Conservation (phyloP, 805 yeast genomes). For the Candida parachauliodes region DNA sequence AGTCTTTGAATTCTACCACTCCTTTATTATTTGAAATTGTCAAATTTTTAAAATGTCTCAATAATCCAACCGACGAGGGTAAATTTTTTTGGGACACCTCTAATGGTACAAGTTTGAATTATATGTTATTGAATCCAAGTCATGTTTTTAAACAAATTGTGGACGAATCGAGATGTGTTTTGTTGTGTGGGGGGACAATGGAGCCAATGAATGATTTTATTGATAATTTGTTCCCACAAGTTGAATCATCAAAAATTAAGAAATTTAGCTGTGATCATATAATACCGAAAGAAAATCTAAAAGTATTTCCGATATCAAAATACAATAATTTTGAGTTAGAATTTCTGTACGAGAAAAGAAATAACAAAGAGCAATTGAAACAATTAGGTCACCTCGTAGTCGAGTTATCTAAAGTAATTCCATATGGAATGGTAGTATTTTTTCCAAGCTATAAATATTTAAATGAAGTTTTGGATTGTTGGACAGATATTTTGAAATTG, state of each 20-base stretch:
- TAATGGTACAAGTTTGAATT: slow-evolving; percentile 45
- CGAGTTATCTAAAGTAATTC: slow-evolving; percentile 44
- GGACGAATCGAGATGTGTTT: slow-evolving; percentile 61
- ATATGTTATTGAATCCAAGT: slow-evolving; percentile 78
- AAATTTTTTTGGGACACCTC: slow-evolving; percentile 60
- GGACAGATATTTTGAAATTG: slow-evolving; percentile 41
- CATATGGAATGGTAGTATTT: slow-evolving; percentile 76
- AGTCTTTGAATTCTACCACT: slow-evolving; percentile 25
- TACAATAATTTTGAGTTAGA: slow-evolving; percentile 37
- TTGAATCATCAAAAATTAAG: slow-evolving; percentile 34
- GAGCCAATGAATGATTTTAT: slow-evolving; percentile 77
- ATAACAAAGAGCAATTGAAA: slow-evolving; percentile 40
- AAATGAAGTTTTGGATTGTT: slow-evolving; percentile 42
- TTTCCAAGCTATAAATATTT: slow-evolving; percentile 82
- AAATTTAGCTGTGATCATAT: slow-evolving; percentile 79
- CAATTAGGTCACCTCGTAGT: slow-evolving; percentile 50
- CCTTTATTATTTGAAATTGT: slow-evolving; percentile 66
- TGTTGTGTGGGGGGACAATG: slow-evolving; percentile 95
- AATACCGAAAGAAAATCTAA: slow-evolving; percentile 65
- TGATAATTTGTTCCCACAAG: slow-evolving; percentile 61
- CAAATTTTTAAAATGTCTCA: slow-evolving; percentile 58
- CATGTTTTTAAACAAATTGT: slow-evolving; percentile 63
- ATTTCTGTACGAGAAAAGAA: slow-evolving; percentile 68
- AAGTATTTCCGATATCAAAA: slow-evolving; percentile 50
- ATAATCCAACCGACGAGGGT: slow-evolving; percentile 80